Base-by-base conservation (phyloP, 208 protist genomes). In the Tritrichomonas foetus region DNA sequence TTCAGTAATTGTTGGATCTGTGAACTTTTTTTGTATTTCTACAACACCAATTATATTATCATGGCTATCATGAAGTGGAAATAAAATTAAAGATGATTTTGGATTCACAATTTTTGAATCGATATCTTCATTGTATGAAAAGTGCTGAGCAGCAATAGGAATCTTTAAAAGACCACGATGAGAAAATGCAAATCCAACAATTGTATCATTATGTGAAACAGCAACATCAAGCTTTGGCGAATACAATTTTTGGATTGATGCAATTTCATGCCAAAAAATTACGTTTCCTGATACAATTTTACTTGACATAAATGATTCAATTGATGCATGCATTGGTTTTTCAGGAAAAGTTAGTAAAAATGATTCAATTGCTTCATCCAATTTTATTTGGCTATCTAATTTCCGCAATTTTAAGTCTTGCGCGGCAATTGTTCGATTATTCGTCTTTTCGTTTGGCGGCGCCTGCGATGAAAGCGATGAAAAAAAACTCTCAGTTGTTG, bases 241-340 rank as follows among this genome's bases (percentile, higher is more conserved):
- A 36, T 89, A 89, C 20, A 89, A 16, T 39, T 20, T n/a, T 47
- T 30, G 25, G 5, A 89, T 20, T 30, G 78, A 89, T 47, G 78
- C 14, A 36, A 89, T 89, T 39, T 89, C 78, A 27, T 89, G 14
- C 78, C 78, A 89, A 49, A 53, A 89, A 57, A 89, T 47, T 20
- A 89, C 78, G 30, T 89, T 89, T 20, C 41, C 50, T 82, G 74
- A 82, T 50, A 20, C 41, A 39, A 82, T 82, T 1, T 44, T 82
- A 47, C 41, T 39, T 49, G 3, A 13, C 16, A 82, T 41, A 82
- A 82, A 82, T 20, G 9, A 11, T 82, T 82, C 74, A 47, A 82
- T 82, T 82, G 33, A 30, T 27, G 33, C 50, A 47, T 39, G 1
- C 30, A 82, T 47, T 50, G 74, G 33, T 82, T 82, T 82, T 25